Conservation (phyloP, 805 yeast species). For the Kluyveromyces nonfermentans region DNA sequence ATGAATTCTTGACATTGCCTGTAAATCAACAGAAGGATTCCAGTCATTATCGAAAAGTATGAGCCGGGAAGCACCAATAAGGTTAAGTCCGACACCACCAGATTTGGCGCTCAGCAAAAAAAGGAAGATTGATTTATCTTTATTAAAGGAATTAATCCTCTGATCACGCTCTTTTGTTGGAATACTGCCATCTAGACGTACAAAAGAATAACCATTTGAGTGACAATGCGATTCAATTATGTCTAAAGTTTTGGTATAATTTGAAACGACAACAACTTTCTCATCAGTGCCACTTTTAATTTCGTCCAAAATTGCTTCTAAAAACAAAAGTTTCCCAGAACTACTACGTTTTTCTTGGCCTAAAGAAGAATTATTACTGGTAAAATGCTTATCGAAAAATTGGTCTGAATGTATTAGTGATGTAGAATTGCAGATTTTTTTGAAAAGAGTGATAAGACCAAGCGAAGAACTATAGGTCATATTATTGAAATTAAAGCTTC, state of each 20-base stretch:
- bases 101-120: conserved; percentile 81
- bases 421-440: conserved; percentile 82
- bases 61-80: conserved; percentile 82
- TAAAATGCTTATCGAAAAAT: conserved; percentile 12
- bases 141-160: conserved; percentile 63
- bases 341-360: conserved; percentile 12
- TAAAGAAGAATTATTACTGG: conserved; percentile 6
- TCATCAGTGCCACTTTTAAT: conserved; percentile 40
- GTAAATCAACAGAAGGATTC: conserved; percentile 90
- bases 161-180: conserved; percentile 55
- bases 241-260: conserved; percentile 81
- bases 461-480: conserved; percentile 38
- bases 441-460: conserved; percentile 60
- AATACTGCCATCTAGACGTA: conserved; percentile 78
- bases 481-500: conserved; percentile 22
- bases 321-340: conserved; percentile 57
- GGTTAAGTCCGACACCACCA: conserved; percentile 88
- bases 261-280: conserved; percentile 78
- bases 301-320: conserved; percentile 47
- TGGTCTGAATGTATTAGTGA: conserved; percentile 45
- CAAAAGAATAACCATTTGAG: conserved; percentile 40
- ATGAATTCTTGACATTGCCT: conserved; percentile 93
- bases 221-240: conserved; percentile 50
- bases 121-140: conserved; percentile 38
- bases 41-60: conserved; percentile 89